A percentile compares a stretch with the other conserved stretches of the same genome.
These are phyloP conservation scores for Lichina pygmaea DNA, from an alignment of 495 filamentous ascomycete genomes.

Conservation along the genomic window DNA sequence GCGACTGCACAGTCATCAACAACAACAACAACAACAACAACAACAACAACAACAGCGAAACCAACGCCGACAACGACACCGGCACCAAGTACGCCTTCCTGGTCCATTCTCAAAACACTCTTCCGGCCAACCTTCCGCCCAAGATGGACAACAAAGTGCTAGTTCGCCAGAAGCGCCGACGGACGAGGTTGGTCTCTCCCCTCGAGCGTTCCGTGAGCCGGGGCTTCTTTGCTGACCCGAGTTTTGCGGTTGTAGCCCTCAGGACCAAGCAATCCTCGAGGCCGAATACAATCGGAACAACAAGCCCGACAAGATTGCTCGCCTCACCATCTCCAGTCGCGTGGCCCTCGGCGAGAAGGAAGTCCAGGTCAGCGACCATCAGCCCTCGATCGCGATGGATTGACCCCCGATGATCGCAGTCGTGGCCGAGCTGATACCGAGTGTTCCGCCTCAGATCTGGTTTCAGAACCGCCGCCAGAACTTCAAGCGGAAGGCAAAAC, in stretches of 20 bases:
- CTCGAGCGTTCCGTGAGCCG: not conserved
- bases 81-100: conserved; percentile 30
- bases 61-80: not conserved
- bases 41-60: not conserved
- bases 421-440: no score
- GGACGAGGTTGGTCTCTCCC: conserved; percentile 21
- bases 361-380: conserved; percentile 54
- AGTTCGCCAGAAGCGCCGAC: conserved; percentile 37
- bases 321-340: conserved; percentile 53
- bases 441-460: conserved; percentile 48
- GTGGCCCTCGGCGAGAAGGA: conserved; percentile 91
- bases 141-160: conserved; percentile 40
- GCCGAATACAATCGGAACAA: conserved; percentile 61
- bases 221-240: not conserved
- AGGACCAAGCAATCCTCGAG: conserved; percentile 81
- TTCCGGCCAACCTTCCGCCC: conserved; percentile 33
- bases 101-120: conserved; percentile 37
- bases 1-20: not conserved
- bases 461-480: conserved; percentile 96
- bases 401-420: not conserved
- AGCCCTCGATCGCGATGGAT: not conserved
- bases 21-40: not conserved
- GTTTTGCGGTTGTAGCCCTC: conserved; percentile 25
- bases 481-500: conserved; percentile 70
- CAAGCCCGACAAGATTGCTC: conserved; percentile 78